Evolutionary conservation across 129 eudicot species (phyloP).

Genomic region (Flaveria bidentis): DNA sequence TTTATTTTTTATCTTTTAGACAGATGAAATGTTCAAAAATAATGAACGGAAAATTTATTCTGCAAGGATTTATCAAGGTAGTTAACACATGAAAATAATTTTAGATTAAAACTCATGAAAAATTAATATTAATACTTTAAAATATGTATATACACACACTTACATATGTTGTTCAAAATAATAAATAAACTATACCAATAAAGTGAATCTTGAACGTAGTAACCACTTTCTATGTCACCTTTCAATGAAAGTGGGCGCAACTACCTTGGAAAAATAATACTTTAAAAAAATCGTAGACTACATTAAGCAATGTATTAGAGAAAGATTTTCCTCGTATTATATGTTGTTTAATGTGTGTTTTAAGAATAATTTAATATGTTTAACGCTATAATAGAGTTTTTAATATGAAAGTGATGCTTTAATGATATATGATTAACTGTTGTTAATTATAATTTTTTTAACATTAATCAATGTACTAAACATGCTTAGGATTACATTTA

Average conservation of each 20-base stretch:
- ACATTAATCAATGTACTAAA: too few relatives aligned
- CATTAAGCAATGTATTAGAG: not conserved
- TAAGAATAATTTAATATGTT: not conserved
- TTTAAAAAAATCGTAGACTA: not conserved
- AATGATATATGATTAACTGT: too few relatives aligned
- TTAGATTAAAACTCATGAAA: not conserved
- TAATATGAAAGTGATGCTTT: too few relatives aligned
- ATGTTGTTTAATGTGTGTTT: not conserved
- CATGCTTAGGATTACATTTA: too few relatives aligned
- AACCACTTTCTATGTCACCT: constrained; percentile 16
- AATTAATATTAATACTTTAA: too few relatives aligned
- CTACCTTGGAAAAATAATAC: not conserved
- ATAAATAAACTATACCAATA: not conserved
- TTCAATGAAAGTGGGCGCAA: constrained; percentile 34
- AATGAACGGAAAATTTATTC: not conserved
- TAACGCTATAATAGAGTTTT: not conserved
- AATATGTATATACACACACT: too few relatives aligned
- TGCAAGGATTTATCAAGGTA: not conserved
- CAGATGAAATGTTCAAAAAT: not conserved
- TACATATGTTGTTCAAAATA: not conserved
- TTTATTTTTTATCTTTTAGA: not conserved
- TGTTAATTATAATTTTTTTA: too few relatives aligned
- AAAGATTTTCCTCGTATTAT: not conserved
- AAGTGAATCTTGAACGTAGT: constrained; percentile 24
- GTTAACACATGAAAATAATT: not conserved